Conservation (phyloP, 2,329 filamentous ascomycete species). For the Tolypocladium nubicola region DNA sequence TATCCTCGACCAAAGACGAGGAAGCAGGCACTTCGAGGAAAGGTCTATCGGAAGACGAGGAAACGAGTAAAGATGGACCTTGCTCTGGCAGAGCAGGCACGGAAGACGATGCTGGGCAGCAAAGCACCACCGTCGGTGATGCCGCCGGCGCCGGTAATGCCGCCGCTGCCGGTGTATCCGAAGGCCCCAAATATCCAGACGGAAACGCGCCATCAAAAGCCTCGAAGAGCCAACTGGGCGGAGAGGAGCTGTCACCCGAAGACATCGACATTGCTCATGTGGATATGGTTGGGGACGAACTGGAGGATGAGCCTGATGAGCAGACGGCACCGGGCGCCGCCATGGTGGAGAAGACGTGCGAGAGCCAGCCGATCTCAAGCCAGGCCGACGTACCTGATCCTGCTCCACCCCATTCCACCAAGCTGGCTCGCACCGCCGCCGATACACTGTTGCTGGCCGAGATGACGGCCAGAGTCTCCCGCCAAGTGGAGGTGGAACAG, state of each 20-base stretch:
- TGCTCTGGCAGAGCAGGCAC: neutral
- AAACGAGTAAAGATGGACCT: neutral
- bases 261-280: slow-evolving; percentile 38
- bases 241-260: slow-evolving; percentile 26
- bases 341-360: neutral
- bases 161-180: neutral
- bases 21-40: neutral
- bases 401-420: neutral
- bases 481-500: slow-evolving; percentile 17
- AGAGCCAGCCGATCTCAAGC: neutral
- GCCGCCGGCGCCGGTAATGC: neutral
- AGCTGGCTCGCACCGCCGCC: neutral
- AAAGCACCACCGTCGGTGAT: neutral
- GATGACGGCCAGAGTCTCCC: slow-evolving; percentile 2
- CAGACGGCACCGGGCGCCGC: neutral
- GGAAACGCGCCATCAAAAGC: neutral
- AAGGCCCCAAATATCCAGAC: neutral
- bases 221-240: neutral
- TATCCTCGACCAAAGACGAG: neutral
- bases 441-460: neutral
- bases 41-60: neutral
- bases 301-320: slow-evolving; percentile 14
- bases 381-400: neutral
- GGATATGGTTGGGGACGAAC: slow-evolving; percentile 14
- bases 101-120: neutral